phyloP scores from a whole-genome alignment of 305 asterid species.

The Plantago rigida region DNA sequence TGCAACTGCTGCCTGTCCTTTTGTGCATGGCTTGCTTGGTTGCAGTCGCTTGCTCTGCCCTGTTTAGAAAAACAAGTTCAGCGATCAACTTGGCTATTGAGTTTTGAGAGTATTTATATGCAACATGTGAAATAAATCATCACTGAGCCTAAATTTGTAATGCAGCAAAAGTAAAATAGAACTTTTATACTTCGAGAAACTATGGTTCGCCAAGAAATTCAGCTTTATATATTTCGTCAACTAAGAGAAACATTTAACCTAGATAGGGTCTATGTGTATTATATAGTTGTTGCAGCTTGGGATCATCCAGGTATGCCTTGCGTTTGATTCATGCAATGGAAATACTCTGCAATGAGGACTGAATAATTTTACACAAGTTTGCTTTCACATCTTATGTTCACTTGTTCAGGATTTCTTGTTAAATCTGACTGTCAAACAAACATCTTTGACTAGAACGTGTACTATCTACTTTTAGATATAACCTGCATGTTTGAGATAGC shows the following conservation, averaged over 20 bases:
- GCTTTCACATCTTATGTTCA: too few species aligned
- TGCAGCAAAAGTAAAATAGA: too few species aligned
- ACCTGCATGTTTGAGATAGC: neutral
- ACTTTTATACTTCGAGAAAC: constrained; percentile 7
- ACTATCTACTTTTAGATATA: neutral
- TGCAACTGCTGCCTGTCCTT: constrained; percentile 82
- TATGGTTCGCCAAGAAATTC: constrained; percentile 6
- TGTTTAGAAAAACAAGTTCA: constrained; percentile 29
- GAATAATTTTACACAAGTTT: too few species aligned
- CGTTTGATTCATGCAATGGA: too few species aligned
- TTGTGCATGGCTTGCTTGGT: constrained; percentile 80
- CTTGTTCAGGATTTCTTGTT: too few species aligned
- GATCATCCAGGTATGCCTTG: too few species aligned
- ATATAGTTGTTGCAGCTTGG: too few species aligned
- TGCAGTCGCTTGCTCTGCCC: constrained; percentile 80
- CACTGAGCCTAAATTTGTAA: neutral
- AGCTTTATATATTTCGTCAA: too few species aligned
- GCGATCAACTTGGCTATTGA: neutral
- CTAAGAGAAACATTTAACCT: too few species aligned
- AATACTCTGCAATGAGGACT: too few species aligned
- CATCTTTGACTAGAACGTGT: neutral
- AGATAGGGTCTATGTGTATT: too few species aligned
- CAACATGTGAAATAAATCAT: neutral
- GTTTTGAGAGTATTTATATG: neutral
- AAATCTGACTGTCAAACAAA: constrained; percentile 1